Evolutionary conservation across 805 yeast species (phyloP), one percentile per base, ranked within the genome.

Genomic region (Candida ponderosae): DNA sequence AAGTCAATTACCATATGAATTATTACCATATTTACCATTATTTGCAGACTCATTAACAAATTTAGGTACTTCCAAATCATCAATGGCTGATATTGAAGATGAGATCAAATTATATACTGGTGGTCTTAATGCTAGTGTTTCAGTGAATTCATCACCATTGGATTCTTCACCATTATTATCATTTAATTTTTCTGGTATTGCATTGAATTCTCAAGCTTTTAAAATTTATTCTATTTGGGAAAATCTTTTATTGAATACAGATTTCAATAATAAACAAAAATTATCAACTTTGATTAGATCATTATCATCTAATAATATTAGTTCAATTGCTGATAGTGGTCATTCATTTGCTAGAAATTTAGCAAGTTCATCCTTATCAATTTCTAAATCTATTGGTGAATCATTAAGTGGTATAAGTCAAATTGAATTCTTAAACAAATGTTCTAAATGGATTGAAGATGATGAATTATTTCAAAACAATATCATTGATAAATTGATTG

Each of bases 71-170:
- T 55, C 64, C 7, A 51, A 59, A 8, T 78, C 81, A 40, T 55
- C 81, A 1, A 85, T 85, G 73, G 83, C 86, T 18, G 81, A 79
- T 28, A 70, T 93, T 40, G 97, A 90, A 53, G 88, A 89, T 46
- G 77, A 79, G 32, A 88, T 93, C 47, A 85, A 81, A 52, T 65
- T 80, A 35, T 68, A 72, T 39, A 88, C 97, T 0, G 97, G 97
- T 19, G 96, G 97, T 0, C 57, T 93, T 16, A 65, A 77, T 5
- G 72, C 88, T n/a, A 66, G 74, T 17, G 65, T 76, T 7, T 66
- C 73, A 42, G 74, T 78, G 1, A 70, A 70, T 33, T 63, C 81
- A 4, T 69, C 77, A 31, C 80, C 87, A 29, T 54, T 72, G 35
- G 67, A 77, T 15, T 43, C 56, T 18, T 55, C 67, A 2, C 66